Evolutionary conservation across 169 alveolate species (phyloP), one percentile per base, ranked within the genome.

Genomic region (Cardiosporidium cionae): DNA sequence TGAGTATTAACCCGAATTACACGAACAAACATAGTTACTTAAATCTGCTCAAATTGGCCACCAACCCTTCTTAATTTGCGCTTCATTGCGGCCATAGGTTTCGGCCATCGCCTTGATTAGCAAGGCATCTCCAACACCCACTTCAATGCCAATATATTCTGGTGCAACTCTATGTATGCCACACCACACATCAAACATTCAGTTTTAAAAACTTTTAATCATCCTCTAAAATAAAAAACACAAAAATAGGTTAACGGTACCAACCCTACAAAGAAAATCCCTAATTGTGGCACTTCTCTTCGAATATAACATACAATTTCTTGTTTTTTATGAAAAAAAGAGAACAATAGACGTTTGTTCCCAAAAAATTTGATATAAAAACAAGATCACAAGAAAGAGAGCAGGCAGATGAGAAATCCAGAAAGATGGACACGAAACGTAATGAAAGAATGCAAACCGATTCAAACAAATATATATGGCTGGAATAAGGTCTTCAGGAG

Each of bases 71-170:
- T 95, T 96, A 29, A 97, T 80, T 76, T 89, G 76, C 66, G 89
- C 84, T 63, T 91, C 96, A 0, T 97, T 84, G 68, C 89, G 86
- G 22, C 98, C 98, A 66, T 94, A 91, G 6, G 96, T 93, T 72
- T 92, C 96, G 32, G 98, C 90, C 72, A 95, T 94, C 0, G 98
- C 94, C 85, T 94, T 95, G 35, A 92, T 81, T 16, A 96, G 77
- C 63, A 94, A 79, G 71, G 96, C 93, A 34, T 94, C 94, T 0
- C 99, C 99, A 31, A 97, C 95, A 6, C 99, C 99, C 32, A 94
- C 85, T 73, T 97, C 99, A 2, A 86, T 87, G 33, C 92, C 93
- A 77, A 89, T 91, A 81, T 95, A 96, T 33, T 62, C 72, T 3
- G 83, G 79, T 7, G 70, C 37, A 25, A 70, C 53, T 52, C 66